Evolutionary conservation across 805 yeast genomes (phyloP).

Genomic region (Tetrapisispora iriomotensis): DNA sequence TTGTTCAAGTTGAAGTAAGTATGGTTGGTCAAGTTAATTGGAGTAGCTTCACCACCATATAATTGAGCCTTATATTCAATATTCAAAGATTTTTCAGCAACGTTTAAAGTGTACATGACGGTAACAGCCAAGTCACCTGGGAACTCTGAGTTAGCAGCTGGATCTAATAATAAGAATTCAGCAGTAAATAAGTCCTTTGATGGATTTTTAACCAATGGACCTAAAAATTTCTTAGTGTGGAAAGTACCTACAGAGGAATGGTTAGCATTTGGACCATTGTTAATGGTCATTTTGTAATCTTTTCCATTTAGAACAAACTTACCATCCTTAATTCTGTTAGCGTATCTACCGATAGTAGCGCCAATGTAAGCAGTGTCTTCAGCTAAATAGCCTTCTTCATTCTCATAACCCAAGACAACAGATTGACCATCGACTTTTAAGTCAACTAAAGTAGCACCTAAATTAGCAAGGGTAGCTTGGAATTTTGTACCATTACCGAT

Average conservation of each 20-base stretch:
- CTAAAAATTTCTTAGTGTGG: conserved; percentile 41
- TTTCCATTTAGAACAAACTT: conserved; percentile 33
- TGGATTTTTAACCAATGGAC: conserved; percentile 38
- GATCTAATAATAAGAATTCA: conserved; percentile 35
- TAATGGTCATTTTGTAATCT: conserved; percentile 33
- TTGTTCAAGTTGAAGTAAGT: conserved; percentile 45
- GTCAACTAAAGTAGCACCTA: conserved; percentile 44
- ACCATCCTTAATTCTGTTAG: conserved; percentile 47
- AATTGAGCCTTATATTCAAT: conserved; percentile 36
- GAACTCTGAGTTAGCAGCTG: conserved; percentile 44
- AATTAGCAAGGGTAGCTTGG: conserved; percentile 36
- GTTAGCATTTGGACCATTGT: conserved; percentile 35
- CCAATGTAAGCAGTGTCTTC: conserved; percentile 45
- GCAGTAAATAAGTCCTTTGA: conserved; percentile 25
- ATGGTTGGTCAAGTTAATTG: conserved; percentile 53
- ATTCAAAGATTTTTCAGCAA: conserved; percentile 30
- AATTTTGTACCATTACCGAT: conserved; percentile 27
- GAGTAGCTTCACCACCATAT: conserved; percentile 34
- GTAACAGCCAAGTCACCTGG: conserved; percentile 45
- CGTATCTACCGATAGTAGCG: conserved; percentile 56
- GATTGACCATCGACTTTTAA: conserved; percentile 32
- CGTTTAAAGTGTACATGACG: conserved; percentile 38
- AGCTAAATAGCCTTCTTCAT: conserved; percentile 24
- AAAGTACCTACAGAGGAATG: conserved; percentile 50
- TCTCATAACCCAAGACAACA: conserved; percentile 33